These are phyloP conservation scores for Hortaea werneckii DNA, from an alignment of 2,329 filamentous ascomycete genomes.

Conservation along the genomic window DNA sequence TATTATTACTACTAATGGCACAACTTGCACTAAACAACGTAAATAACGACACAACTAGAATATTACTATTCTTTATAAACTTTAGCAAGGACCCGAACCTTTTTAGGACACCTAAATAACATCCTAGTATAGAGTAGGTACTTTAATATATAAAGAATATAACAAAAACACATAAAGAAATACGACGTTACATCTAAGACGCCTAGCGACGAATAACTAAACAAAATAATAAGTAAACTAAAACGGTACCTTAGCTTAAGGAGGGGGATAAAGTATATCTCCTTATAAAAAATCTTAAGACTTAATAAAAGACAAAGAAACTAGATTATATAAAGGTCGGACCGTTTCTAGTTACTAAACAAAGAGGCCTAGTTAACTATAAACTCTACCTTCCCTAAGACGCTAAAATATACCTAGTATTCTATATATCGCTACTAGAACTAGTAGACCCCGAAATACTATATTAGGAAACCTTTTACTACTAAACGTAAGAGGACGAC, in stretches of 20 bases:
- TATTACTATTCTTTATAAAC: not conserved
- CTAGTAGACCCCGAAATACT: too few species aligned
- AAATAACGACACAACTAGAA: not conserved
- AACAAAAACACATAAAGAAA: not conserved
- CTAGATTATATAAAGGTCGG: not conserved
- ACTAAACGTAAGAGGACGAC: too few species aligned
- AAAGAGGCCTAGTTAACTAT: not conserved
- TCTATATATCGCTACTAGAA: not conserved
- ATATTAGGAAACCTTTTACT: too few species aligned
- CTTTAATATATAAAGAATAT: not conserved
- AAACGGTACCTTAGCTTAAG: not conserved
- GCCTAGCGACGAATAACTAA: too few species aligned
- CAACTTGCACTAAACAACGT: not conserved
- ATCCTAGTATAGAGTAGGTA: not conserved
- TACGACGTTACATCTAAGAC: not conserved
- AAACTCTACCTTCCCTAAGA: too few species aligned
- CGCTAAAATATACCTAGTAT: not conserved
- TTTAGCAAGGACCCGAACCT: not conserved
- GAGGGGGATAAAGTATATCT: not conserved
- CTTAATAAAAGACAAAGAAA: not conserved
- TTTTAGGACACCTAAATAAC: not conserved
- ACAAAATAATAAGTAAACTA: too few species aligned
- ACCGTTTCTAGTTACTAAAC: not conserved
- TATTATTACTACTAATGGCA: not conserved
- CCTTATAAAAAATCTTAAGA: not conserved